phyloP scores from a whole-genome alignment of 306 rosid species.

The Vigna unguiculata region DNA sequence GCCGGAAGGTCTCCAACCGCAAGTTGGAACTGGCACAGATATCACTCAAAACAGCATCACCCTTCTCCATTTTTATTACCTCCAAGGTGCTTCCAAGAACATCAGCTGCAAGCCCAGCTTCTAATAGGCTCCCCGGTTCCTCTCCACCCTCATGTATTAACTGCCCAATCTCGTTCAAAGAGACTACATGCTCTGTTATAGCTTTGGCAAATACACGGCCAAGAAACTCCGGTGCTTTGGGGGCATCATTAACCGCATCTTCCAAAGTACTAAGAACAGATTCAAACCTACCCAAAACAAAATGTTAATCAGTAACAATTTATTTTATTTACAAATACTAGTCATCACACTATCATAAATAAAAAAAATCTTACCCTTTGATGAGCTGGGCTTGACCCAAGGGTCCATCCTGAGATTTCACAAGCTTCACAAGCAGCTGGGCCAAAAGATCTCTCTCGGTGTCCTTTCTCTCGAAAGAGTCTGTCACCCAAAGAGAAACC shows the following conservation, averaged over 20 bases:
- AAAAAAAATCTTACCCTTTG: constrained; percentile 65
- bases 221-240: constrained; percentile 81
- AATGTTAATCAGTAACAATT: background rate
- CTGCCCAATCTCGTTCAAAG: constrained; percentile 71
- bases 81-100: constrained; percentile 79
- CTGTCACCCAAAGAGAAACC: constrained; percentile 82
- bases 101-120: constrained; percentile 74
- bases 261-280: constrained; percentile 70
- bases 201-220: constrained; percentile 68
- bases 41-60: constrained; percentile 64
- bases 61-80: constrained; percentile 62
- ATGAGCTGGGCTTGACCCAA: constrained; percentile 70
- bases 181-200: constrained; percentile 62
- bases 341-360: background rate
- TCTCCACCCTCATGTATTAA: constrained; percentile 71
- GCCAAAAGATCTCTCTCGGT: constrained; percentile 76
- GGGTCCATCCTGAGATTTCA: constrained; percentile 58
- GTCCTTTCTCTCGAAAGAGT: constrained; percentile 88
- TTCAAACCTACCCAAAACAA: constrained; percentile 65
- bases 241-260: constrained; percentile 85
- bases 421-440: constrained; percentile 67
- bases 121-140: constrained; percentile 61
- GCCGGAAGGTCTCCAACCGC: constrained; percentile 69
- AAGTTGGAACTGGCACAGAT: constrained; percentile 54
- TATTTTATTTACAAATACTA: background rate